Evolutionary conservation across 805 yeast species (phyloP).

Genomic region (Myxozyma nipponensis): DNA sequence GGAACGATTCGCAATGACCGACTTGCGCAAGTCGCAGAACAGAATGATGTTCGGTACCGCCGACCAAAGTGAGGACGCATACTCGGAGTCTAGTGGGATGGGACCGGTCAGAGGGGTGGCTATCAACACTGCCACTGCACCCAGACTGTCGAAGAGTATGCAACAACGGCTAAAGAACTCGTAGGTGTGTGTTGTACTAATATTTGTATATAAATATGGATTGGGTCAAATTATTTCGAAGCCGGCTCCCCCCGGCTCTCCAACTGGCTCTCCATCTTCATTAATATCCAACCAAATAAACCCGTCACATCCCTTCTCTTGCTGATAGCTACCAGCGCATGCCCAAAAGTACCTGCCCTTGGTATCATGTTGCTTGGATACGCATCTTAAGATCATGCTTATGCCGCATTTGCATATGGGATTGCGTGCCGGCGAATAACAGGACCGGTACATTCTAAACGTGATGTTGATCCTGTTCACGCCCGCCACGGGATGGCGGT

Average conservation of each 20-base stretch:
- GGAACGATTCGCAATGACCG: conserved; percentile 76
- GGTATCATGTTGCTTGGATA: conserved; percentile 11
- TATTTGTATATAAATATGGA: neutral
- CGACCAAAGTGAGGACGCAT: conserved; percentile 59
- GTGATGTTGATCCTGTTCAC: conserved; percentile 59
- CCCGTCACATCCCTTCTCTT: conserved; percentile 21
- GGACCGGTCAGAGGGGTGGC: conserved; percentile 32
- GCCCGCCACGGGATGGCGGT: conserved; percentile 49
- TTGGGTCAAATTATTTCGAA: neutral
- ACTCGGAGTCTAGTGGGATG: conserved; percentile 52
- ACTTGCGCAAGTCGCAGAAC: conserved; percentile 76
- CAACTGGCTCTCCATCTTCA: conserved; percentile 18
- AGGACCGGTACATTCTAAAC: conserved; percentile 51
- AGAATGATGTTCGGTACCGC: conserved; percentile 67
- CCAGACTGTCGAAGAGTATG: conserved; percentile 62
- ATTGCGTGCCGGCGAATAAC: conserved; percentile 38
- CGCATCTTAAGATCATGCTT: conserved; percentile 30
- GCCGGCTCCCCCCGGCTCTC: conserved; percentile 1
- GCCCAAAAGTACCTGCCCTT: conserved; percentile 29
- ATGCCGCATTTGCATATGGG: conserved; percentile 44
- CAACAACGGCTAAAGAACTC: conserved; percentile 31
- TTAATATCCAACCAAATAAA: conserved; percentile 21
- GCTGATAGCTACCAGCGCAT: conserved; percentile 25
- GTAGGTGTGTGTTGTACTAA: neutral
- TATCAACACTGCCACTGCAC: conserved; percentile 47